Conservation (phyloP, 192 early-diverging fungal species). For the Rhizophagus clarus region DNA sequence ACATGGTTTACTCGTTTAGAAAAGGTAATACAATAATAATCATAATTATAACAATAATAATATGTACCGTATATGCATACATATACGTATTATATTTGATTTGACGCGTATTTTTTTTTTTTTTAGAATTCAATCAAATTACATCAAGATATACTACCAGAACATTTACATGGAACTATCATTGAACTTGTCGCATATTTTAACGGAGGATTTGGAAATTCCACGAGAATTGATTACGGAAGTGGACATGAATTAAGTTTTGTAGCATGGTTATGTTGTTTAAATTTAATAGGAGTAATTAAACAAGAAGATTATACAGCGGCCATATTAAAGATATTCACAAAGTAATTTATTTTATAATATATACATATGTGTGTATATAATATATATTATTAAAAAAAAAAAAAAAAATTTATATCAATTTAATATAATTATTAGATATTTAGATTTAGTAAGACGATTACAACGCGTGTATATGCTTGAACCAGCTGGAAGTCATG, state of each 20-base stretch:
- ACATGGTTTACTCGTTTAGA: conserved; percentile 65
- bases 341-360: conserved; percentile 37
- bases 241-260: conserved; percentile 95
- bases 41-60: background rate
- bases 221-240: conserved; percentile 93
- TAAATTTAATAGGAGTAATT: conserved; percentile 71
- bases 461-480: conserved; percentile 83
- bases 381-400: too few relatives aligned
- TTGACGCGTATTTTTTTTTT: background rate
- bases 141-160: conserved; percentile 41
- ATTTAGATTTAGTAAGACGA: conserved; percentile 76
- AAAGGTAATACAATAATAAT: conserved; percentile 35
- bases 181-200: conserved; percentile 79
- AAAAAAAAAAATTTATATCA: too few relatives aligned
- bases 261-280: conserved; percentile 78
- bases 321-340: conserved; percentile 74
- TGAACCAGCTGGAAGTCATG: conserved; percentile 97
- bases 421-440: conserved; percentile 45
- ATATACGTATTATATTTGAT: too few relatives aligned
- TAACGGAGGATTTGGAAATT: conserved; percentile 78
- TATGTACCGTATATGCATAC: background rate
- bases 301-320: conserved; percentile 66
- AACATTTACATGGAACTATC: conserved; percentile 49
- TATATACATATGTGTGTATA: background rate
- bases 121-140: conserved; percentile 37